Evolutionary conservation across 805 yeast species (phyloP).

Genomic region (Ogataea zsoltii): DNA sequence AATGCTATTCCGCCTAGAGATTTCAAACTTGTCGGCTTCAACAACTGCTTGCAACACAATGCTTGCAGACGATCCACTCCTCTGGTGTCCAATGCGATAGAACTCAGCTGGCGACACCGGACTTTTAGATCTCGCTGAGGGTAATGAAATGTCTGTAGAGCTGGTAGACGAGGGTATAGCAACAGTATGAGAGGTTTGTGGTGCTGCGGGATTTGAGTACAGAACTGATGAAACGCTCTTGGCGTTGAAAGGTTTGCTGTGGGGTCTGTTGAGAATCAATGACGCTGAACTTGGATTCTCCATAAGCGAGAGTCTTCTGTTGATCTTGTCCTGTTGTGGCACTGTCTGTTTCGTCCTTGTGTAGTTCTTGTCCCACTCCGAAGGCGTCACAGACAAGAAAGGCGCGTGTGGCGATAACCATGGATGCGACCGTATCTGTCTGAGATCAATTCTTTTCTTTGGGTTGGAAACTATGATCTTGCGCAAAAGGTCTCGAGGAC

Average conservation of each 20-base stretch:
- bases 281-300: conserved; percentile 45
- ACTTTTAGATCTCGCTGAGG: conserved; percentile 23
- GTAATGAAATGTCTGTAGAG: conserved; percentile 17
- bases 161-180: conserved; percentile 34
- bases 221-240: conserved; percentile 38
- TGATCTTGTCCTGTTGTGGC: conserved; percentile 27
- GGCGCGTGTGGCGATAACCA: conserved; percentile 88
- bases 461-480: conserved; percentile 87
- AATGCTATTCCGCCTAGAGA: conserved; percentile 34
- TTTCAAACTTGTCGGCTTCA: conserved; percentile 51
- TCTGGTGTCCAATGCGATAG: conserved; percentile 25
- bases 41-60: conserved; percentile 73
- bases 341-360: conserved; percentile 38
- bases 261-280: conserved; percentile 36
- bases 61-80: conserved; percentile 55
- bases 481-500: conserved; percentile 87
- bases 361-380: conserved; percentile 81
- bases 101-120: conserved; percentile 16
- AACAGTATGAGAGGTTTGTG: conserved; percentile 56
- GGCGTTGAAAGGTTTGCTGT: conserved; percentile 38
- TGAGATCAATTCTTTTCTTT: conserved; percentile 64
- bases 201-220: conserved; percentile 60
- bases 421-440: conserved; percentile 73
- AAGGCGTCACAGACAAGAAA: conserved; percentile 79
- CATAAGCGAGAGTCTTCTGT: conserved; percentile 44